phyloP scores from a whole-genome alignment of 768 basidiomycete genomes.

The Chlorophyllum brunneum region DNA sequence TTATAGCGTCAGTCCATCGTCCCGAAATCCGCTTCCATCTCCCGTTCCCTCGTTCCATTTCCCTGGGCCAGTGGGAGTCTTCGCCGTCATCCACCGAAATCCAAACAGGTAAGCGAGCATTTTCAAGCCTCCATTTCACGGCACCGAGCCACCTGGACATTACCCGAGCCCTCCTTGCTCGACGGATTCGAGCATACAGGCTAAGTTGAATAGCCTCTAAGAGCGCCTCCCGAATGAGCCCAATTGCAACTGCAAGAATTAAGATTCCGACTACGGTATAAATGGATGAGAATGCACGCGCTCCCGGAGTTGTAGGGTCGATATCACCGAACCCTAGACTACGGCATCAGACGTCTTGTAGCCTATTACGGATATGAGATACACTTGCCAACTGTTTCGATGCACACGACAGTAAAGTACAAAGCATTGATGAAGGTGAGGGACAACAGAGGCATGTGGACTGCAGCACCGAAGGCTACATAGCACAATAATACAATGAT shows the following conservation, averaged over 20 bases:
- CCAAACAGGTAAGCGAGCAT: slow-evolving; percentile 48
- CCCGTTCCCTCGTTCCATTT: background rate
- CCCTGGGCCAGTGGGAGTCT: background rate
- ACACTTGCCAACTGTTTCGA: slow-evolving; percentile 57
- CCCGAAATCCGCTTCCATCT: slow-evolving; percentile 6
- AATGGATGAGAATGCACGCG: slow-evolving; percentile 56
- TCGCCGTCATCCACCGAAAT: slow-evolving; percentile 22
- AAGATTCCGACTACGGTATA: slow-evolving; percentile 61
- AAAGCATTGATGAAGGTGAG: slow-evolving; percentile 68
- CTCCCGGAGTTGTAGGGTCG: slow-evolving; percentile 41
- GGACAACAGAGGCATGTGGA: slow-evolving; percentile 47
- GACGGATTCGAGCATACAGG: slow-evolving; percentile 52
- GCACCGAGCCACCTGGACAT: slow-evolving; percentile 56
- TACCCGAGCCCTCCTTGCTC: slow-evolving; percentile 45
- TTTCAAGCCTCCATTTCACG: slow-evolving; percentile 59
- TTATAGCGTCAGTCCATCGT: background rate
- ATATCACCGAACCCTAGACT: slow-evolving; percentile 74
- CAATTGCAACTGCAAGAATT: slow-evolving; percentile 60
- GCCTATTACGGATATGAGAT: slow-evolving; percentile 3
- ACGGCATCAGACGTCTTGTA: background rate
- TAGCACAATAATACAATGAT: slow-evolving; percentile 73
- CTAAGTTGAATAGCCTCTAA: slow-evolving; percentile 70
- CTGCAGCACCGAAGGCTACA: slow-evolving; percentile 67
- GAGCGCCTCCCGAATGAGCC: slow-evolving; percentile 64
- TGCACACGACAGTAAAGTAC: slow-evolving; percentile 73